Evolutionary conservation across 1,139 yeast species (phyloP).

Genomic region (Scheffersomyces cryptocercus): DNA sequence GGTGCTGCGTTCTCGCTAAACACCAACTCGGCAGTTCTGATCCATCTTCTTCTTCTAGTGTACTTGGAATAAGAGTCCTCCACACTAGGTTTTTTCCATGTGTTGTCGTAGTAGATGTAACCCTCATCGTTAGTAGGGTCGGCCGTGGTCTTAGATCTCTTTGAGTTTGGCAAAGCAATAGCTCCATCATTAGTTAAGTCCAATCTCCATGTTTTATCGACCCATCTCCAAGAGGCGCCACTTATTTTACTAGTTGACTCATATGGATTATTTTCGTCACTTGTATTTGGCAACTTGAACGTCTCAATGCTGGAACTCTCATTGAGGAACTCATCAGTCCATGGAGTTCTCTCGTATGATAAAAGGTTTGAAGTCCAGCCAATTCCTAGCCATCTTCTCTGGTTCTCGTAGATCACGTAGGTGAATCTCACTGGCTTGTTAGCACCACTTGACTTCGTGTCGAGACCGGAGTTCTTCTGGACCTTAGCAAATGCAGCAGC

Average conservation of each 20-base stretch:
- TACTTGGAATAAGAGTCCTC: slow-evolving; percentile 89
- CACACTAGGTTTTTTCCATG: slow-evolving; percentile 90
- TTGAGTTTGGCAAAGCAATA: slow-evolving; percentile 63
- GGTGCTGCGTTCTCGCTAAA: slow-evolving; percentile 24
- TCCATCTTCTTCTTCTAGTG: slow-evolving; percentile 94
- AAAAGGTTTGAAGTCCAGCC: slow-evolving; percentile 95
- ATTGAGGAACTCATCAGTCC: slow-evolving; percentile 95
- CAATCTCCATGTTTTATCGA: slow-evolving; percentile 86
- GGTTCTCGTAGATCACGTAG: slow-evolving; percentile 92
- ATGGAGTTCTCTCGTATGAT: slow-evolving; percentile 90
- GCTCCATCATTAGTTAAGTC: slow-evolving; percentile 90
- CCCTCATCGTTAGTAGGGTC: slow-evolving; percentile 84
- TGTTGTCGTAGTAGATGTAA: slow-evolving; percentile 82
- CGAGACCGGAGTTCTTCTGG: slow-evolving; percentile 47
- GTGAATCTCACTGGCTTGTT: slow-evolving; percentile 79
- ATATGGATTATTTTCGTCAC: slow-evolving; percentile 32
- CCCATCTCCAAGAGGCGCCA: slow-evolving; percentile 91
- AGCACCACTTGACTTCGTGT: slow-evolving; percentile 17
- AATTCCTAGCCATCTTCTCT: slow-evolving; percentile 95
- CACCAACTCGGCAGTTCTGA: slow-evolving; percentile 87
- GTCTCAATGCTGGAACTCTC: slow-evolving; percentile 76
- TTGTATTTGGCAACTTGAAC: slow-evolving; percentile 77
- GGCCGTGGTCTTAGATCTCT: slow-evolving; percentile 67
- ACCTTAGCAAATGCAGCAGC: slow-evolving; percentile 64
- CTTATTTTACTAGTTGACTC: slow-evolving; percentile 47